phyloP scores from a whole-genome alignment of 768 basidiomycete species.

The Gymnopilus junonius region DNA sequence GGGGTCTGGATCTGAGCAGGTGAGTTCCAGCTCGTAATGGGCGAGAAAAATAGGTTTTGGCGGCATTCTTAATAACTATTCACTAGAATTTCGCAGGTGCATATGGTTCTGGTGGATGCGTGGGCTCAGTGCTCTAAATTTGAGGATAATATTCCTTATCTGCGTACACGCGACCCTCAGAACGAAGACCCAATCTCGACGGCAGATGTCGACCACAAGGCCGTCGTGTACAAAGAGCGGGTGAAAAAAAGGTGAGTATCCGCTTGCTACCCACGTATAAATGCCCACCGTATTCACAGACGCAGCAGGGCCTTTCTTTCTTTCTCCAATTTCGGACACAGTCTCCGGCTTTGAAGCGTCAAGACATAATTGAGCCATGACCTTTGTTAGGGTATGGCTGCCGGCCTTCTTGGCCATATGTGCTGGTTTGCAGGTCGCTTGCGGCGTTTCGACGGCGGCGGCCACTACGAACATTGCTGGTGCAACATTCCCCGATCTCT shows the following conservation, averaged over 20 bases:
- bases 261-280: neutral
- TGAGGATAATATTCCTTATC: neutral
- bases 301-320: neutral
- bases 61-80: too few relatives aligned
- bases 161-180: neutral
- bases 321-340: too few relatives aligned
- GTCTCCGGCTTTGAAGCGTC: neutral
- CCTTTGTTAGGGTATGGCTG: neutral
- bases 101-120: neutral
- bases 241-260: neutral
- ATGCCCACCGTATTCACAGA: neutral
- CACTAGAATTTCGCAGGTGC: neutral
- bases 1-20: too few relatives aligned
- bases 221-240: neutral
- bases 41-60: neutral
- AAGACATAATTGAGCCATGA: neutral
- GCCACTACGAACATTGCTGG: neutral
- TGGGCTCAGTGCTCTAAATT: neutral
- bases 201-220: neutral
- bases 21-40: too few relatives aligned
- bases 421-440: neutral
- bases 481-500: slow-evolving; percentile 52
- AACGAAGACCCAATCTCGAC: neutral
- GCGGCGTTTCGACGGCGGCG: neutral
- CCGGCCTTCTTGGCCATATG: neutral